These are phyloP conservation scores for Nakazawaea sp. DNA, from an alignment of 805 yeast genomes.

Conservation along the genomic window DNA sequence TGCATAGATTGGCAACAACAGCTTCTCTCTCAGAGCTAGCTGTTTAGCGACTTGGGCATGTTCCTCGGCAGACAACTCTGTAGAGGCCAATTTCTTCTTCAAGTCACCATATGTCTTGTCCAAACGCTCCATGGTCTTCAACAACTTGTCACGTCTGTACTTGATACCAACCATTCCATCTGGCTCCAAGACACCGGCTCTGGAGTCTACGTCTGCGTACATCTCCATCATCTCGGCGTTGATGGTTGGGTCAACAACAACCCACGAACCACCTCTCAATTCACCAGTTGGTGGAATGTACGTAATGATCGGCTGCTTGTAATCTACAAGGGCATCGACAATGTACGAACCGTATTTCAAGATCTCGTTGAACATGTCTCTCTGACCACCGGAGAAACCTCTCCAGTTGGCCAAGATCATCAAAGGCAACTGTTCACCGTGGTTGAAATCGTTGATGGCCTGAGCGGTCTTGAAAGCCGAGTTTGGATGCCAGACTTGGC, in stretches of 20 bases:
- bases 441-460: conserved; percentile 94
- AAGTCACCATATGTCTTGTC: conserved; percentile 69
- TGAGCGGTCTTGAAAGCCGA: conserved; percentile 99
- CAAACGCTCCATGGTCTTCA: conserved; percentile 86
- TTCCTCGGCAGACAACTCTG: conserved; percentile 54
- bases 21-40: conserved; percentile 72
- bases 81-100: conserved; percentile 50
- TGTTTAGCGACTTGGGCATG: conserved; percentile 57
- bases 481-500: conserved; percentile 99
- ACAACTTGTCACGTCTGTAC: conserved; percentile 87
- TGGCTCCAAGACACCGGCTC: conserved; percentile 98
- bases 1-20: conserved; percentile 77
- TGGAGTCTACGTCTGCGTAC: conserved; percentile 93
- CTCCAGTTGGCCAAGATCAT: conserved; percentile 99
- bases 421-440: conserved; percentile 96
- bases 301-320: conserved; percentile 93
- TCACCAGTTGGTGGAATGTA: conserved; percentile 99
- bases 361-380: conserved; percentile 98
- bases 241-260: conserved; percentile 97
- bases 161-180: conserved; percentile 99
- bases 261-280: conserved; percentile 99
- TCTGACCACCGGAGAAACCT: conserved; percentile 99
- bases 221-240: conserved; percentile 97
- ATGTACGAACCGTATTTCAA: conserved; percentile 94
- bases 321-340: conserved; percentile 94